These are phyloP conservation scores for Harrya chromipes DNA, from an alignment of 768 basidiomycete genomes.

Conservation along the genomic window DNA sequence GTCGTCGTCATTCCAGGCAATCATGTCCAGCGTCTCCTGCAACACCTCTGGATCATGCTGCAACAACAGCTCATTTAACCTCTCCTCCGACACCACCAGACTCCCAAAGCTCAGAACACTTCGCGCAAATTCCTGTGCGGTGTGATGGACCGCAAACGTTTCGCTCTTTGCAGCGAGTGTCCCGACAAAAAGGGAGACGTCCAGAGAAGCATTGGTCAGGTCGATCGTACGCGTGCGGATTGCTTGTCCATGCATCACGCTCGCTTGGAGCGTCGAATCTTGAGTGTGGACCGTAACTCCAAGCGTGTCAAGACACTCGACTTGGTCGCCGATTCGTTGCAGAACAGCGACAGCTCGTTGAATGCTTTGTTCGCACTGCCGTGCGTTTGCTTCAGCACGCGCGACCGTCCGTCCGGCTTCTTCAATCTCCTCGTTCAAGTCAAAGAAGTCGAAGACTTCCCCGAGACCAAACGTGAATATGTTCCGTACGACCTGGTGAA, in stretches of 20 bases:
- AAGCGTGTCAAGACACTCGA: conserved; percentile 4
- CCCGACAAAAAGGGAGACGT: conserved; percentile 15
- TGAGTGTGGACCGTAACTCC: conserved; percentile 1
- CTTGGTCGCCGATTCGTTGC: background rate
- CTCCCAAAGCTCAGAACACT: conserved; percentile 8
- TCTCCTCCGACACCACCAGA: conserved; percentile 6
- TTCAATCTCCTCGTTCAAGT: conserved; percentile 15
- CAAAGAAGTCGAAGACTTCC: conserved; percentile 14
- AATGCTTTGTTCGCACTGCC: conserved; percentile 6
- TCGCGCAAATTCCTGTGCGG: conserved; percentile 11
- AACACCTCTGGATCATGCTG: conserved; percentile 3
- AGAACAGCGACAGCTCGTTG: conserved; percentile 5
- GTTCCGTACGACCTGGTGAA: conserved; percentile 11
- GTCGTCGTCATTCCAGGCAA: background rate
- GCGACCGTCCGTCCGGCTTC: conserved; percentile 5
- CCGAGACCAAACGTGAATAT: conserved; percentile 14
- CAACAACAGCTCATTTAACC: conserved; percentile 1
- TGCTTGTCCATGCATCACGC: conserved; percentile 3
- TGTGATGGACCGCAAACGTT: conserved; percentile 6
- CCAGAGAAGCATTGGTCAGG: conserved; percentile 14
- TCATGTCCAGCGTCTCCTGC: conserved; percentile 14
- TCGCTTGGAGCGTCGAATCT: conserved; percentile 6
- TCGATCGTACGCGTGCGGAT: conserved; percentile 13
- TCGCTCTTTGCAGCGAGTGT: conserved; percentile 15
- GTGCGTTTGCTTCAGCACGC: conserved; percentile 2